Evolutionary conservation across 495 filamentous ascomycete species (phyloP), one percentile per base, ranked within the genome.

Genomic region (Jackrogersella multiformis): DNA sequence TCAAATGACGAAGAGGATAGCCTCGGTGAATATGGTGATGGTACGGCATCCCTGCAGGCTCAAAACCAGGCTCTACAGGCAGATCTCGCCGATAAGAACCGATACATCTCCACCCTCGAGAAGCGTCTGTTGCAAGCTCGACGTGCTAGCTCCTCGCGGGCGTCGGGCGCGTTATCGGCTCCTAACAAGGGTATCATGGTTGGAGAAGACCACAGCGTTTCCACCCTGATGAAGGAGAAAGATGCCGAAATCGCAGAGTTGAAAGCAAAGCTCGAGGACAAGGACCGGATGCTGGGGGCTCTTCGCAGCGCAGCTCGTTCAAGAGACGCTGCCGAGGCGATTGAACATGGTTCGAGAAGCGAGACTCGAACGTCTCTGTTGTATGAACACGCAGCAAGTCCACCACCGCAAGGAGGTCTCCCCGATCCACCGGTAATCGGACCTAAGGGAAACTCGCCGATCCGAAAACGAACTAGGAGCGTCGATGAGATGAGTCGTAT

Each of bases 201-300:
- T 26, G 84, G 88, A 49, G 90, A 92, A 61, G 87, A 90, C 61
- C 85, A 88, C 34, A 88, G 89, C 64, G 77, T 90, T 45, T 83
- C 86, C 26, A 75, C 87, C 38, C 63, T 92, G 26, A 76, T 99
- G 26, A 89, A 88, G 68, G 95, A 97, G 70, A 97, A 95, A 74
- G 95, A 99, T 72, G 87, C 90, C 56, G 95, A 99, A 76, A 97
- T 99, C 70, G 87, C 89, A 26, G 94, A 97, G 69, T 86, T 99
- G 26, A 86, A 93, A 12, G 90, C 93, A 20, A 88, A 92, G 60
- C 84, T 99, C 1, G 95, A 98, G 68, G 96, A 99, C 78, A 97
- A 98, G 72, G 94, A 97, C 72, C 87, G 89, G 13, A 99, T 98
- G 96, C 82, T 98, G 24, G 80, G 88, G 13, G 95, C 95, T 0